Evolutionary conservation across 345 rosid species (phyloP).

Genomic region (Bretschneidera sinensis): DNA sequence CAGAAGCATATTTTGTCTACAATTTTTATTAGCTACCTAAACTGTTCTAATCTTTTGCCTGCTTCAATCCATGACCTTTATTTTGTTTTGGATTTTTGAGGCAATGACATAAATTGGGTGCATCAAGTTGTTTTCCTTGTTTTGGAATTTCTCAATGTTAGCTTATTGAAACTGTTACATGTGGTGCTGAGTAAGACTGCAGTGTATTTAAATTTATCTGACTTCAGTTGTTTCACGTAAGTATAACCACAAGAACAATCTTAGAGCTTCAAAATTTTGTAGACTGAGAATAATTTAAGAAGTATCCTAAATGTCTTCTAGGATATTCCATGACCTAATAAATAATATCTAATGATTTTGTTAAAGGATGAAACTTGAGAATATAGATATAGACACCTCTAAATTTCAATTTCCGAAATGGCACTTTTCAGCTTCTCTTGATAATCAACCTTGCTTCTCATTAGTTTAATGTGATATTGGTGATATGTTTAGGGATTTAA

Average conservation of each 20-base stretch:
- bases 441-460: no score
- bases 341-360: neutral
- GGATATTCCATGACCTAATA: neutral
- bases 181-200: neutral
- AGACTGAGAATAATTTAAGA: neutral
- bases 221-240: neutral
- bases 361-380: no score
- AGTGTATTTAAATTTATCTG: neutral
- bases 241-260: neutral
- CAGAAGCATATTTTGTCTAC: neutral
- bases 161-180: neutral
- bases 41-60: neutral
- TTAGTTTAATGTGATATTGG: no score
- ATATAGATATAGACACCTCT: neutral
- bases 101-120: neutral
- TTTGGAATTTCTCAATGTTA: no score
- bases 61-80: neutral
- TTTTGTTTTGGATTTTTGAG: neutral
- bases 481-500: neutral
- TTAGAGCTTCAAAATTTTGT: neutral
- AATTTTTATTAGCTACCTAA: neutral
- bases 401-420: neutral
- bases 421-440: neutral
- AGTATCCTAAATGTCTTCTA: neutral
- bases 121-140: neutral